Evolutionary conservation across 2,329 filamentous ascomycete genomes (phyloP), one percentile per base, ranked within the genome.

Genomic region (Cladobotryum protrusum): DNA sequence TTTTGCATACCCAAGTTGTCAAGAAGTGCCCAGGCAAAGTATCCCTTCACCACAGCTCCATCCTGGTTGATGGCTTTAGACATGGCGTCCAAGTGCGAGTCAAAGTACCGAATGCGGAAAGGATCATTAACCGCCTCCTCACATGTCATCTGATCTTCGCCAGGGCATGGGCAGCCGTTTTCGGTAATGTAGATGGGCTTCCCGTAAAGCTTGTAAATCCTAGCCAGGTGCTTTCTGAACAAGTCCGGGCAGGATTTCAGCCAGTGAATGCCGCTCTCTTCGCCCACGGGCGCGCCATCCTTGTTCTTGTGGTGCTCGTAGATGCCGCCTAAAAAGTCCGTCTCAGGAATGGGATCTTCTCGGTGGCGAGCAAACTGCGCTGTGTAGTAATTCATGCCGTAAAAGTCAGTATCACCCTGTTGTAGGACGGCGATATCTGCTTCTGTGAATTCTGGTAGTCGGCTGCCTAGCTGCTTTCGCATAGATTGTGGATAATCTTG

Each of bases 341-440:
- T 63, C 5, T 52, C 57, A 0, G 58, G 48, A 1, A 67, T 56
- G 1, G 57, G 56, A 5, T 35, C 48, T 4, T 56, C 40, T 2
- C 57, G 52, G 45, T 67, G 63, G 2, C 58, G 60, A 1, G 65
- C 64, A 47, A 62, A 70, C 48, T 67, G 64, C 0, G 65, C 64
- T 0, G 68, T 69, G 61, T 72, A 72, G 50, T 65, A 67, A 54
- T 71, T 70, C 67, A 71, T 70, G 40, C 68, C 67, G 50, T 70
- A 71, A 46, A 71, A 71, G 45, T 65, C 62, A 3, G 56, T 59
- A 7, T 61, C 57, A 0, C 60, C 57, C 3, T 55, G 54, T 1
- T 52, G 44, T 0, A 69, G 55, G 0, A 66, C 46, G 5, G 49
- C 43, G 24, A 63, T 54, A 4, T 70, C 67, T 0, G 52, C 51